A percentile compares a stretch with the other conserved stretches of the same genome.
Conservation (phyloP, 108 stramenopile genomes). For the Cylindrotheca fusiformis region DNA sequence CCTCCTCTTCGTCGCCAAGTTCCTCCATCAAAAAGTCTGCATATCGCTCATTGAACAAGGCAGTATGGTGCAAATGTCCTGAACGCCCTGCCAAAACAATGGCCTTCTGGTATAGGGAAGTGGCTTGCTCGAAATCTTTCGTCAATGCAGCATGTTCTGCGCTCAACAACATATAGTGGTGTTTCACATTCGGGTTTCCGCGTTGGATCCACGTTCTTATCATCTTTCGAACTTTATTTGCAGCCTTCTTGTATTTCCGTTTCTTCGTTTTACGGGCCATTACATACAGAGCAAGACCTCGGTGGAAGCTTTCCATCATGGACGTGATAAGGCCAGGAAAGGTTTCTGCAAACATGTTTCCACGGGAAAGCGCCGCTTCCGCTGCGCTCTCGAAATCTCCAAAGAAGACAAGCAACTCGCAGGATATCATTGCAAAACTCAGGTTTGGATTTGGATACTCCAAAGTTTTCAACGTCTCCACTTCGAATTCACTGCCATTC, state of each 20-base stretch:
- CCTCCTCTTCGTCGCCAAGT: constrained; percentile 1
- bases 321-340: neutral
- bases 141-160: constrained; percentile 2
- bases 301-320: constrained; percentile 1
- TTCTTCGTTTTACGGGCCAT: constrained; percentile 4
- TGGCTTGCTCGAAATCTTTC: neutral
- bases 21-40: constrained; percentile 1
- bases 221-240: neutral
- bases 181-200: constrained; percentile 23
- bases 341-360: neutral
- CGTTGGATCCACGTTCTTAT: constrained; percentile 3
- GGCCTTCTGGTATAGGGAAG: constrained; percentile 1
- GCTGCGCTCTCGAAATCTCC: neutral
- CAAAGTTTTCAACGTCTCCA: neutral
- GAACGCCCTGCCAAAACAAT: constrained; percentile 4
- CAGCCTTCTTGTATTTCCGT: constrained; percentile 1
- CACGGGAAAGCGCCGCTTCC: neutral
- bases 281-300: constrained; percentile 10
- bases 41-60: constrained; percentile 8
- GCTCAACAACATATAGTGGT: constrained; percentile 3
- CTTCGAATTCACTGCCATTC: neutral
- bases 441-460: too few species aligned
- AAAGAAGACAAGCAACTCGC: neutral
- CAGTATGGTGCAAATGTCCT: constrained; percentile 9
- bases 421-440: neutral